Evolutionary conservation across 768 basidiomycete species (phyloP).

Genomic region (Pisolithus tinctorius): DNA sequence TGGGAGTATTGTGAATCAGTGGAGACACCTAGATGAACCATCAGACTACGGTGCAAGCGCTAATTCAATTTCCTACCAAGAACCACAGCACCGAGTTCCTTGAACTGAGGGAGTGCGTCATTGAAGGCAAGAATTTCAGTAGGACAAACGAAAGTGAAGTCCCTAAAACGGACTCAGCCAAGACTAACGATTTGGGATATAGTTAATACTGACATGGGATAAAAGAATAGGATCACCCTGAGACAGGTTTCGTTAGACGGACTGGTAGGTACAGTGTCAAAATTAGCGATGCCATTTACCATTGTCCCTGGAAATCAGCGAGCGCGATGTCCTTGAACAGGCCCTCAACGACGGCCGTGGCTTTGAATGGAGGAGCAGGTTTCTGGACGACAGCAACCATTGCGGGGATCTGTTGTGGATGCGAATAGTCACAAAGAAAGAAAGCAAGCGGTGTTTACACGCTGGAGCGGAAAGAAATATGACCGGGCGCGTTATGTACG

Average conservation of each 20-base stretch:
- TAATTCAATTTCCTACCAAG: conserved; percentile 46
- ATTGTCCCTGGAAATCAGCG: conserved; percentile 71
- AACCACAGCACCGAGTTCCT: conserved; percentile 64
- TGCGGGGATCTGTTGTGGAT: not conserved
- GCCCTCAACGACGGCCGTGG: conserved; percentile 69
- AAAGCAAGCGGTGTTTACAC: conserved; percentile 2
- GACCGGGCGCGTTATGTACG: conserved; percentile 23
- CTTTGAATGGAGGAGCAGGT: conserved; percentile 77
- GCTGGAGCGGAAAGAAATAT: conserved; percentile 5
- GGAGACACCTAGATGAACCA: conserved; percentile 50
- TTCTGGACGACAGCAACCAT: conserved; percentile 64
- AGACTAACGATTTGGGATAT: not conserved
- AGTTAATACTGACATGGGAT: conserved; percentile 65
- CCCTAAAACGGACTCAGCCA: conserved; percentile 35
- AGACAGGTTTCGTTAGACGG: not conserved
- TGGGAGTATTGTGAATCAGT: conserved; percentile 89
- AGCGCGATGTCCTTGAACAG: conserved; percentile 75
- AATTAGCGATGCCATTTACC: conserved; percentile 38
- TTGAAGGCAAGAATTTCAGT: conserved; percentile 96
- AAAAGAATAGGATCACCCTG: conserved; percentile 93
- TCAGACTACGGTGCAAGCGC: not conserved
- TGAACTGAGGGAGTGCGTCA: conserved; percentile 72
- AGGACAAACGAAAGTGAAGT: conserved; percentile 89
- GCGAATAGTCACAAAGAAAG: not conserved
- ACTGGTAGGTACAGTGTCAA: conserved; percentile 1